A percentile compares a stretch with the other conserved stretches of the same genome.
Evolutionary conservation across 179 eudicot species (phyloP).

Genomic region (Silene noctiflora): DNA sequence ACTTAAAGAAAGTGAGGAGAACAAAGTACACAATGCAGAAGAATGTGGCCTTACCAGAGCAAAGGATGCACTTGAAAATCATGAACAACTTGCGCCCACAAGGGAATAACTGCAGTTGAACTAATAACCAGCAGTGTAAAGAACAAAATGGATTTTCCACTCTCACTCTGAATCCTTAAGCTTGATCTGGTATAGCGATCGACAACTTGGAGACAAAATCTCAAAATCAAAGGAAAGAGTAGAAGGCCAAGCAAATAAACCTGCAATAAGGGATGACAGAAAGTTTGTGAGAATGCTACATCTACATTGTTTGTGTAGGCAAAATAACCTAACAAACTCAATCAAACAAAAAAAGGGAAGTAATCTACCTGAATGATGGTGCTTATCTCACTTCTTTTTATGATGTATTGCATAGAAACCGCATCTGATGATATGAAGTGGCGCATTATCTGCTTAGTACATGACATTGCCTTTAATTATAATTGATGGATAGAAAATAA

Average conservation of each 20-base stretch:
- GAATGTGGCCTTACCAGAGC: slow-evolving; percentile 50
- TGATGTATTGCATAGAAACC: slow-evolving; percentile 28
- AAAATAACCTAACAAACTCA: neutral
- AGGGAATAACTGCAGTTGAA: slow-evolving; percentile 50
- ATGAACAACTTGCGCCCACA: slow-evolving; percentile 78
- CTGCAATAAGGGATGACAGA: slow-evolving; percentile 38
- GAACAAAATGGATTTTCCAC: slow-evolving; percentile 53
- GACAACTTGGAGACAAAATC: slow-evolving; percentile 37
- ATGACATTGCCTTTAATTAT: slow-evolving; percentile 9
- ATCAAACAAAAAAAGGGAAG: neutral
- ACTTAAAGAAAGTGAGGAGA: neutral
- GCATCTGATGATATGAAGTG: slow-evolving; percentile 30
- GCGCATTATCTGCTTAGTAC: slow-evolving; percentile 39
- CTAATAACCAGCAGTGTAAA: slow-evolving; percentile 48
- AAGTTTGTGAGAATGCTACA: neutral
- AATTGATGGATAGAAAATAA: neutral
- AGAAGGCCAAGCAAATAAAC: slow-evolving; percentile 84
- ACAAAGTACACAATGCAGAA: neutral
- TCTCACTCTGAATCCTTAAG: slow-evolving; percentile 37
- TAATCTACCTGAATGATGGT: slow-evolving; percentile 67
- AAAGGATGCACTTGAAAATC: slow-evolving; percentile 75
- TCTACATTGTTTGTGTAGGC: neutral
- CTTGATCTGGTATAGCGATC: slow-evolving; percentile 29
- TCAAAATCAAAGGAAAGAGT: slow-evolving; percentile 59
- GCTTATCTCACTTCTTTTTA: slow-evolving; percentile 76